phyloP scores from a whole-genome alignment of 2,329 filamentous ascomycete genomes.

The Colletotrichum tamarilloi region DNA sequence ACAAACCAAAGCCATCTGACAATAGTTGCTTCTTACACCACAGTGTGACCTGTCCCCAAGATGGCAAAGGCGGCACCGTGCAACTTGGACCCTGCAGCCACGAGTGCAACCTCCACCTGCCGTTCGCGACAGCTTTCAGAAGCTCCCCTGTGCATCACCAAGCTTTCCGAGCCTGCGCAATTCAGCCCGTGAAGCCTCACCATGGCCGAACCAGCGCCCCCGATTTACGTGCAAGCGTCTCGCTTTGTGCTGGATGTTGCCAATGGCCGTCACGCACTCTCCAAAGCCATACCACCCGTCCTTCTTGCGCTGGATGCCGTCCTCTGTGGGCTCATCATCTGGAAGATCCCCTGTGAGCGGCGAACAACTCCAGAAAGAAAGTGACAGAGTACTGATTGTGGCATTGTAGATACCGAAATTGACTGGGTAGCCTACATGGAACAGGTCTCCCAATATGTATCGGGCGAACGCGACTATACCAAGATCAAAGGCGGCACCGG shows the following conservation, averaged over 20 bases:
- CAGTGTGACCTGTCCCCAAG: neutral
- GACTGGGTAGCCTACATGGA: constrained; percentile 99
- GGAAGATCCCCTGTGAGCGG: constrained; percentile 82
- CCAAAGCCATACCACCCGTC: constrained; percentile 64
- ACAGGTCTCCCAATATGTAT: constrained; percentile 82
- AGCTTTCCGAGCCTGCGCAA: neutral
- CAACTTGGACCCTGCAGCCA: neutral
- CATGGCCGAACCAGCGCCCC: constrained; percentile 33
- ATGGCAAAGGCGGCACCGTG: neutral
- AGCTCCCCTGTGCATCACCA: constrained; percentile 28
- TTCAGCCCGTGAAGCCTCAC: constrained; percentile 21
- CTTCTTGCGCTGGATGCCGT: constrained; percentile 77
- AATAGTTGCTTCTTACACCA: neutral
- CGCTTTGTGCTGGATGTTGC: constrained; percentile 54
- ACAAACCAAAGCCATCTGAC: neutral
- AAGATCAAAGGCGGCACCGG: constrained; percentile 89
- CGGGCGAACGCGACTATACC: constrained; percentile 89
- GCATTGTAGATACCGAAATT: constrained; percentile 86
- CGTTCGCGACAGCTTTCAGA: constrained; percentile 33
- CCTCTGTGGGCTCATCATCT: constrained; percentile 80
- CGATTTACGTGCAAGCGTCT: constrained; percentile 23
- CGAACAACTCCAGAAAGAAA: neutral
- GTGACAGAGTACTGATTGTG: neutral
- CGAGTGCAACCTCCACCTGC: neutral
- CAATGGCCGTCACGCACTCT: constrained; percentile 61